A percentile compares a stretch with the other conserved stretches of the same genome.
phyloP scores from a whole-genome alignment of 163 green algal genomes.

The Scenedesmus sp. region DNA sequence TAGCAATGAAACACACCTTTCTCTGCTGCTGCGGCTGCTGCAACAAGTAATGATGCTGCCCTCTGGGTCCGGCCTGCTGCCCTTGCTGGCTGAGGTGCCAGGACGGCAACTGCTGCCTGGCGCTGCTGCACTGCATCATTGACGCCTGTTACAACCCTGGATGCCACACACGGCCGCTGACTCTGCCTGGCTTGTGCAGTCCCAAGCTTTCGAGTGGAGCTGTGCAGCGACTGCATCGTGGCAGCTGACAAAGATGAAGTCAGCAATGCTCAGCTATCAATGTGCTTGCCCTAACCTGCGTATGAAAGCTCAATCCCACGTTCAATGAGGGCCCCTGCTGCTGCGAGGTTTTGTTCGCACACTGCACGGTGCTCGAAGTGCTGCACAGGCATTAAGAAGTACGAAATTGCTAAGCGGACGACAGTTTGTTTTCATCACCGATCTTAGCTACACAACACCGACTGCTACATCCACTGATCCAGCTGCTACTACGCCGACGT shows the following conservation, averaged over 20 bases:
- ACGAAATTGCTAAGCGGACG: not conserved
- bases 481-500: conserved; percentile 18
- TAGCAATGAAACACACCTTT: not conserved
- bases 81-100: conserved; percentile 27
- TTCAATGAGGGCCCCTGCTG: not conserved
- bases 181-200: conserved; percentile 25
- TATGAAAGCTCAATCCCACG: not conserved
- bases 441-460: not conserved
- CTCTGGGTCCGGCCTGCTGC: conserved; percentile 31
- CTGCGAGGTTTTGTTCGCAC: not conserved
- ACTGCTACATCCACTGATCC: conserved; percentile 9
- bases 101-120: conserved; percentile 21
- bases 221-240: conserved; percentile 26
- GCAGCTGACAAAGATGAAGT: not conserved
- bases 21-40: conserved; percentile 40
- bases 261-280: not conserved
- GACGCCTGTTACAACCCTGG: not conserved
- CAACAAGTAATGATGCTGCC: not conserved
- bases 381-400: not conserved
- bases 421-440: not conserved
- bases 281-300: not conserved
- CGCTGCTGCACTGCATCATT: not conserved
- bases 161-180: not conserved
- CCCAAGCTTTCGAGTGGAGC: conserved; percentile 25
- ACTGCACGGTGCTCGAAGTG: not conserved